Percentiles rank a stretch among this genome's conserved stretches.
These are phyloP conservation scores for Xylariaceae sp. DNA, from an alignment of 2,329 filamentous ascomycete species.

Conservation along the genomic window DNA sequence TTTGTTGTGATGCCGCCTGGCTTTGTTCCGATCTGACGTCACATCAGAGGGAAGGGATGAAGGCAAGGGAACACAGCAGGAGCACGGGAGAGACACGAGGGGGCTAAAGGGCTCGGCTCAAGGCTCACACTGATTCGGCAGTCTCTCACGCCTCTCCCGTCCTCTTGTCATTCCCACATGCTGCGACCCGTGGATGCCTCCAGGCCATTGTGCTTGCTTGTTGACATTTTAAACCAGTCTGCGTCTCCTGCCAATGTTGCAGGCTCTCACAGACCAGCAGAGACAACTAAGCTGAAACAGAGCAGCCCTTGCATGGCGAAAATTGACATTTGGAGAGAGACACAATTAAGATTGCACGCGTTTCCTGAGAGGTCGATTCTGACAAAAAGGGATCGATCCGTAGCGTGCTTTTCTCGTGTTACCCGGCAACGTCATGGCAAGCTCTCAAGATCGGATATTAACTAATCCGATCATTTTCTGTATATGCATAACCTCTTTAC, in stretches of 20 bases:
- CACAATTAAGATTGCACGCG: too few species aligned
- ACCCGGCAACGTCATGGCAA: not conserved
- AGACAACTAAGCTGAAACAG: not conserved
- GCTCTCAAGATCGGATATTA: not conserved
- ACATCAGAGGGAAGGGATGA: not conserved
- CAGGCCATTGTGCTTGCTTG: not conserved
- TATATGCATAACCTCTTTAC: too few species aligned
- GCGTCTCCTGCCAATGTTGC: not conserved
- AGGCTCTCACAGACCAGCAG: not conserved
- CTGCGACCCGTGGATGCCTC: not conserved
- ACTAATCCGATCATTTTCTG: not conserved
- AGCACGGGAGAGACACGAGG: not conserved
- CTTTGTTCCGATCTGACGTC: constrained; percentile 7
- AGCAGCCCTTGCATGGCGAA: not conserved
- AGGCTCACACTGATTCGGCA: not conserved
- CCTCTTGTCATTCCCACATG: not conserved
- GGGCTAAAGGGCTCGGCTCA: not conserved
- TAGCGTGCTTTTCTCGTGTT: not conserved
- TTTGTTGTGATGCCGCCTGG: not conserved
- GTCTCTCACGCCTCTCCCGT: not conserved
- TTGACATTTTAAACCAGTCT: not conserved
- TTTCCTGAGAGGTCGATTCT: not conserved
- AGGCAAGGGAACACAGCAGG: not conserved
- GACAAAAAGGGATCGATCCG: not conserved
- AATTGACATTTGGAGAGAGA: not conserved